Evolutionary conservation across 192 early-diverging fungal species (phyloP).

Genomic region (Coemansia sp.): DNA sequence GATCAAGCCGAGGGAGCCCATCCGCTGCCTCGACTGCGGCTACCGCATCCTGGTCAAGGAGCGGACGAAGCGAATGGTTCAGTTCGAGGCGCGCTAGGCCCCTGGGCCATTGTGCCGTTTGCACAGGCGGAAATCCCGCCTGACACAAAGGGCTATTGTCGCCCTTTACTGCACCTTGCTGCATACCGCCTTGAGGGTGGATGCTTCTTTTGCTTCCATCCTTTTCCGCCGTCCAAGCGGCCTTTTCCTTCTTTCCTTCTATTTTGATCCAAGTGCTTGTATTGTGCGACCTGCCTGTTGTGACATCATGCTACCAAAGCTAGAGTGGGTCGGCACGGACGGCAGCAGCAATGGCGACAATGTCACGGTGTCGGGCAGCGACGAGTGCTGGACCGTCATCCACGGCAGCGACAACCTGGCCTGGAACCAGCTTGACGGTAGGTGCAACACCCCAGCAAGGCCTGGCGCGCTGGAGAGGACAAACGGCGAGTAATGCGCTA

Average conservation of each 20-base stretch:
- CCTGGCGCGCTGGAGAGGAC: too few species aligned
- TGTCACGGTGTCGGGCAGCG: conserved; percentile 18
- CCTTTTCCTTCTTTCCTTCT: not conserved
- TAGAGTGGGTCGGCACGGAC: conserved; percentile 35
- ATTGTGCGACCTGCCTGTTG: not conserved
- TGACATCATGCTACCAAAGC: not conserved
- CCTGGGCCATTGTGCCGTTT: too few species aligned
- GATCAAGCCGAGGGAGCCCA: conserved; percentile 90
- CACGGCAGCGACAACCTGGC: conserved; percentile 37
- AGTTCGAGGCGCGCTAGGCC: conserved; percentile 89
- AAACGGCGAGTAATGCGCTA: too few species aligned
- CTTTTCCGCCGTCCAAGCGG: too few species aligned
- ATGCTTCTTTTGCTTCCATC: not conserved
- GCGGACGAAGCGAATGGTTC: conserved; percentile 86
- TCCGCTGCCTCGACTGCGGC: conserved; percentile 94
- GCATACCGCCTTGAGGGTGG: too few species aligned
- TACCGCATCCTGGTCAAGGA: conserved; percentile 98
- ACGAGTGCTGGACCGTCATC: conserved; percentile 45
- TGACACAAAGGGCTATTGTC: too few species aligned
- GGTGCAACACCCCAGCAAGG: conserved; percentile 1
- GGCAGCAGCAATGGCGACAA: conserved; percentile 8
- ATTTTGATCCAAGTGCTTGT: not conserved
- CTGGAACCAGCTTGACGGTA: conserved; percentile 46
- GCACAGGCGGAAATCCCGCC: too few species aligned
- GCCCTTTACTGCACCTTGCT: too few species aligned